Base-by-base conservation (phyloP, 192 early-diverging fungal genomes). In the Mortierella alpina region DNA sequence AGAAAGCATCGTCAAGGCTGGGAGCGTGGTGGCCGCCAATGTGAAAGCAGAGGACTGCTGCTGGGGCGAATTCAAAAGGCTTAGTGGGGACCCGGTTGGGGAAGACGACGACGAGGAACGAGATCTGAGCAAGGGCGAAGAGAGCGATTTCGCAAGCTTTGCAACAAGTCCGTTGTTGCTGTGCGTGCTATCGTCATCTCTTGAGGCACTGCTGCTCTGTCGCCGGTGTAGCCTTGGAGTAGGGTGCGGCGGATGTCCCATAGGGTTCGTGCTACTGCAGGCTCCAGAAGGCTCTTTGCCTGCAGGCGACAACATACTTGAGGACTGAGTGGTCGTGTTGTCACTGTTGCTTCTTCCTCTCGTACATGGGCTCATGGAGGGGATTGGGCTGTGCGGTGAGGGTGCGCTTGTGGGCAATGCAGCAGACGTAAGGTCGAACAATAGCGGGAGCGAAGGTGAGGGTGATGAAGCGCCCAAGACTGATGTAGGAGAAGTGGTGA, bases 381-480 rank as follows among this genome's bases (percentile, higher is more conserved):
- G 5, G 63, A 1, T 31, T 31, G 31, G 1, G 31, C 31, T 8
- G 23, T 40, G 22, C 45, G 18, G 14, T n/a, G 23, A 18, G 12
- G 47, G 39, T 17, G 59, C 8, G 9, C 59, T 39, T 1, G 69
- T 39, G 2, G 57, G 63, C 31, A 60, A 31, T 13, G 65, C 75
- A 22, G 75, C 68, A 6, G 75, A 78, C 5, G 75, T 78, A 49
- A 78, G 68, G 42, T 71, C 75, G 49, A 71, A 66, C 4, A 78
- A 52, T 7, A 70, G 51, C 17, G 75, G 68, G n/a, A 78, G 46
- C 31, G 75, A 48, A n/a, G 75, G 75, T 5, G 68, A 66, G 1
- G 23, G 20, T 7, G 17, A 23, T 8, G 18, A 40, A 46, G 48
- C 48, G 14, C 7, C 55, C 15, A 23, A 14, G 39, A 4, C 41